Evolutionary conservation across 352 stramenopile species (phyloP), one percentile per base, ranked within the genome.

Genomic region (Globisporangium perplexum): DNA sequence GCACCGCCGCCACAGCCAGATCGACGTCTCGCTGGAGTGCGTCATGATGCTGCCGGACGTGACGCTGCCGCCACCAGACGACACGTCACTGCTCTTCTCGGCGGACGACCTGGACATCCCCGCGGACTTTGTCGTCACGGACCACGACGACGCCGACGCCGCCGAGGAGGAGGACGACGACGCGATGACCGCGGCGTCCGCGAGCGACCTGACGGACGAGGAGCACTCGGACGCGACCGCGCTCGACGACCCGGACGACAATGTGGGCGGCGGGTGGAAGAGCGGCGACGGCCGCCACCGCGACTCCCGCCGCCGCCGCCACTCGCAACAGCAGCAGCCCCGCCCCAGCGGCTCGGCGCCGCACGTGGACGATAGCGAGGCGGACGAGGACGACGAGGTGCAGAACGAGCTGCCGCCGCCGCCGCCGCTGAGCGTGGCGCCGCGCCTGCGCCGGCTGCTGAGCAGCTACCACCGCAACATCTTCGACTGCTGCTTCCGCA

Each of bases 401-500:
- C 60, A 65, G 11, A 47, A 62, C 1, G 58, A 53, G 38, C 31
- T 36, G 41, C 33, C 48, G 30, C 23, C 28, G 7, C 46, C 51
- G 12, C 24, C 55, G 43, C 44, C 51, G 38, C 43, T 42, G 47
- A 47, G 23, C 1, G 50, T 55, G 2, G 36, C 61, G 17, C 56
- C 62, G 20, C 55, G 62, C 10, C 47, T 60, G 18, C 59, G 55
- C 17, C 63, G 65, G 41, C 28, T 70, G 17, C 55, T 60, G 30
- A 86, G 64, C 54, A 71, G 55, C 55, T 69, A 69, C 36, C 67
- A 69, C 12, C 71, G 67, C 39, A 88, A 86, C 53, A 80, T 91
- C 26, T 91, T 91, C 48, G 81, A 91, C 66, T 91, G 81, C 55
- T 91, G 81, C 58, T 91, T 91, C 59, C 75, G 81, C 39, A 89